Conservation (phyloP, 768 basidiomycete species). For the Mycena indigotica region DNA sequence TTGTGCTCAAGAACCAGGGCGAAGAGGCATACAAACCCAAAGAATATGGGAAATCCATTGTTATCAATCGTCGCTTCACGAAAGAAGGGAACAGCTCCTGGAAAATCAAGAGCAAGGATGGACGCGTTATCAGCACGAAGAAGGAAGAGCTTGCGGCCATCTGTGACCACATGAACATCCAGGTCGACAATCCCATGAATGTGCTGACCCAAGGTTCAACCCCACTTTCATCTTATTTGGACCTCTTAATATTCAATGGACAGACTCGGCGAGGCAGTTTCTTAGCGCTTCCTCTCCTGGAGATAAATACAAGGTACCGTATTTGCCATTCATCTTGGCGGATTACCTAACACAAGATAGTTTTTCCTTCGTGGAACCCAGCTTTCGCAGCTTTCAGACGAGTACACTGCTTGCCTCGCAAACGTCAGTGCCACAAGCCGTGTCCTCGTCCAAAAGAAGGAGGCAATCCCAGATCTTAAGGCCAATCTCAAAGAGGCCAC, state of each 20-base stretch:
- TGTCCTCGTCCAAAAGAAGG: neutral
- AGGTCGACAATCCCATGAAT: slow-evolving; percentile 96
- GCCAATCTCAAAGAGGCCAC: neutral
- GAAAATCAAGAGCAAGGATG: slow-evolving; percentile 78
- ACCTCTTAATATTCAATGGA: neutral
- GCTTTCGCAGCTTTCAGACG: neutral
- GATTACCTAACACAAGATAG: neutral
- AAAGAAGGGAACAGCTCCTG: slow-evolving; percentile 76
- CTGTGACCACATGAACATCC: slow-evolving; percentile 94
- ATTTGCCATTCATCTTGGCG: neutral
- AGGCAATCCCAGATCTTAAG: neutral
- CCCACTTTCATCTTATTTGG: neutral
- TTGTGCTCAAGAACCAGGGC: slow-evolving; percentile 87
- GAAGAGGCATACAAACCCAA: slow-evolving; percentile 85
- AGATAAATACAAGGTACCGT: neutral
- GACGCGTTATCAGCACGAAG: slow-evolving; percentile 69
- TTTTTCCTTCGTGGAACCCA: slow-evolving; percentile 3
- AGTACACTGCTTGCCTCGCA: neutral
- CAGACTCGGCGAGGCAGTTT: slow-evolving; percentile 1
- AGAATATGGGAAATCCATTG: slow-evolving; percentile 84
- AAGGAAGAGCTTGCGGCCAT: slow-evolving; percentile 86
- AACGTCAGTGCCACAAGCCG: neutral
- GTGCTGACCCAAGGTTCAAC: slow-evolving; percentile 40
- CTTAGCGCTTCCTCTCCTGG: neutral
- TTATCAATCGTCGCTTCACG: slow-evolving; percentile 79